Evolutionary conservation across 164 flowering plant species (phyloP), one percentile per base, ranked within the genome.

Genomic region (Vitis labrusca): DNA sequence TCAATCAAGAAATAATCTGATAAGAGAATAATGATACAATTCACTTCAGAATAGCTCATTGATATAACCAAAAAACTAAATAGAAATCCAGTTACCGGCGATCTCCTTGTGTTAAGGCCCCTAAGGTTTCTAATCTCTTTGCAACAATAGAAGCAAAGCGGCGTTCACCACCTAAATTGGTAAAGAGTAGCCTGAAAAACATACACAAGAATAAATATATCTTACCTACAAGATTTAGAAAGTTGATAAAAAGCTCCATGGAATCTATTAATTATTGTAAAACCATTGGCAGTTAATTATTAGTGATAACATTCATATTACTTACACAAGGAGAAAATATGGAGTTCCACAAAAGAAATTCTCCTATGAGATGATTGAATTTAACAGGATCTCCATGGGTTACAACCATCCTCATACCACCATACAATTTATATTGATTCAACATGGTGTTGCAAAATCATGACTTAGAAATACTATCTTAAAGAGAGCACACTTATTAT

Each of bases 121-220:
- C 99, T 73, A 95, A 97, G 68, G 97, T 83, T 70, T 89, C 99
- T 67, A 95, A 83, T 78, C 99, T 88, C 85, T 95, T 95, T 30
- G 99, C 99, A 79, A 95, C 99, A 76, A 93, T 90, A n/a, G 99
- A 95, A 50, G 99, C 99, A 85, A 95, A 95, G 15, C 99, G 92
- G 5, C 98, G 92, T 78, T 95, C 99, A 74, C 99, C 99, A 57
- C 99, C 98, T 69, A 95, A 97, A 83, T 89, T 89, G 13, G 98
- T 89, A 71, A 95, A 92, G 23, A 95, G 84, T 63, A 95, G 87
- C 83, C 99, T 95, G 81, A 55, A 71, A 76, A 16, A 16, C 59
- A 69, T 1, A 66, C 0, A 76, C 67, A 1, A 51, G n/a, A n/a
- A 60, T n/a, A 56, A 29, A 2, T 52, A 32, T 48, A 30, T 51